These are phyloP conservation scores for Setaria italica DNA, from an alignment of 202 grass and related monocot genomes.

Conservation along the genomic window DNA sequence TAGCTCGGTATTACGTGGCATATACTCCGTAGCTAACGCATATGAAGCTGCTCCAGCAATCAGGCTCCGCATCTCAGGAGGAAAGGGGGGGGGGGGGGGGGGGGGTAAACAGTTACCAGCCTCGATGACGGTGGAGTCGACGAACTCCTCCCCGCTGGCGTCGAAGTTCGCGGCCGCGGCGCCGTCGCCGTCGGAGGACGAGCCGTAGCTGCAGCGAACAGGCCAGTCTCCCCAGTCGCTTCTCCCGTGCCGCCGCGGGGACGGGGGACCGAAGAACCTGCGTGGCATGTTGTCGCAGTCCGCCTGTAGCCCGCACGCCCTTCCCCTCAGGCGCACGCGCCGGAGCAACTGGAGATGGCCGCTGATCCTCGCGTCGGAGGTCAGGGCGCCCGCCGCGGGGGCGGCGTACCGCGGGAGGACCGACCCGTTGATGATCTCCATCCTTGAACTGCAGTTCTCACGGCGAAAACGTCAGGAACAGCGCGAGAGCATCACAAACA, in stretches of 20 bases:
- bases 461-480: conserved; percentile 4
- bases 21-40: neutral
- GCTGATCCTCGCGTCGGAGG: conserved; percentile 46
- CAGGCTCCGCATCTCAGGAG: neutral
- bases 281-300: conserved; percentile 28
- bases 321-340: conserved; percentile 42
- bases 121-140: conserved; percentile 86
- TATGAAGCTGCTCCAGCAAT: neutral
- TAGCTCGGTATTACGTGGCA: neutral
- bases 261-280: conserved; percentile 42
- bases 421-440: conserved; percentile 63
- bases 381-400: conserved; percentile 33
- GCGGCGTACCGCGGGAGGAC: conserved; percentile 49
- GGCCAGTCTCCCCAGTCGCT: conserved; percentile 52
- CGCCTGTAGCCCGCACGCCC: conserved; percentile 16
- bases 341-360: conserved; percentile 48
- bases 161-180: conserved; percentile 72
- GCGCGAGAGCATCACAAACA: neutral
- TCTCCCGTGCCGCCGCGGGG: neutral
- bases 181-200: conserved; percentile 79
- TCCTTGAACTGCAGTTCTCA: conserved; percentile 10
- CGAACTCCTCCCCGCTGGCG: conserved; percentile 88
- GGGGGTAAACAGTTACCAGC: conserved; percentile 58
- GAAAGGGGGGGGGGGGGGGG: neutral
- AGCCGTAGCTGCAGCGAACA: conserved; percentile 63